Evolutionary conservation across 139 green algal genomes (phyloP), one percentile per base, ranked within the genome.

Genomic region (Chlamydomonas incerta): DNA sequence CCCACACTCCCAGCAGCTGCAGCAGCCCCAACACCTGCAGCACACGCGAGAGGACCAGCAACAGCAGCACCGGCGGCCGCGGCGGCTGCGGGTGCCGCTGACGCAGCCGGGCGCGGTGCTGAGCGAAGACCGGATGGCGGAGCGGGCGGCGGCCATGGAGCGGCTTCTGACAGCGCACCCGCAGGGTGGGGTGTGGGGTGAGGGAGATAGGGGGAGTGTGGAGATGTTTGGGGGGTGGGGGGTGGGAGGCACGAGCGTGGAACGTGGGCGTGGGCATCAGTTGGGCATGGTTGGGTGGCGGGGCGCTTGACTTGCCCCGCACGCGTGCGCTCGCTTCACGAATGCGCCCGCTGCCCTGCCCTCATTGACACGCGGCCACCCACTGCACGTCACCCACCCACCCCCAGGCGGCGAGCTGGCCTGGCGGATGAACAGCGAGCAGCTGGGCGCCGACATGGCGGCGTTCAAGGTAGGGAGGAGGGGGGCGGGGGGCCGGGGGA

Each of bases 361-460:
- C n/a, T n/a, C n/a, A n/a, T n/a, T n/a, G n/a, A n/a, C n/a, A n/a
- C n/a, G n/a, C 60, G 5, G 33, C 75, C 75, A 13, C n/a, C 11
- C 57, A 20, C 69, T 21, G 3, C 37, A 11, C 58, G 4, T 65
- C 13, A 4, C 18, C 58, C 58, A 0, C 6, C 28, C 63, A 4
- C 74, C 15, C 33, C 20, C 80, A 85, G 80, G 80, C 52, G 21
- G 1, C 3, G 80, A 85, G 50, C 47, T 85, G 24, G 80, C 80
- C 14, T 85, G 80, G 80, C 83, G 87, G 8, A 68, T 96, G 86
- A 76, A 92, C 75, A 90, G 89, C 0, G 86, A 89, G 46, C 81
- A 94, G 74, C 90, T 98, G 62, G 33, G 83, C 1, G 90, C 89
- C 9, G 95, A 98, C 89, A 99, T 99, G 95, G 87, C 93, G 2